Percentiles rank a stretch among this genome's conserved stretches.
These are phyloP conservation scores for Panicum miliaceum DNA, from an alignment of 176 grass and related monocot species.

Conservation along the genomic window DNA sequence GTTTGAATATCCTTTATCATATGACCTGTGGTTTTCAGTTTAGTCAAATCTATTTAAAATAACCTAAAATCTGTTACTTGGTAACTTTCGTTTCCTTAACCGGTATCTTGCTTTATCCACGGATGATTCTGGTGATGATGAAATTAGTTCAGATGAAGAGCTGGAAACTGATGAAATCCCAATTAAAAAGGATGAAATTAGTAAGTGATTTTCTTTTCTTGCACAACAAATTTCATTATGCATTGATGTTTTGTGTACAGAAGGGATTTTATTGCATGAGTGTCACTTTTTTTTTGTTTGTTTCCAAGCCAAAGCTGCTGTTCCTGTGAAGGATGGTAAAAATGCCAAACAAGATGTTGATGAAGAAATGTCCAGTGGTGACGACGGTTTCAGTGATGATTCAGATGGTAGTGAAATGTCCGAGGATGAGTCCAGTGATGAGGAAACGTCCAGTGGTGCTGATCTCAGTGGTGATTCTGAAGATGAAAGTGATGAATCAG, in stretches of 20 bases:
- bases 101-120: conserved; percentile 3
- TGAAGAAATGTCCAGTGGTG: conserved; percentile 16
- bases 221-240: background rate
- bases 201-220: conserved; percentile 28
- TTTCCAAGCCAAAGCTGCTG: conserved; percentile 13
- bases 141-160: conserved; percentile 48
- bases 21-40: background rate
- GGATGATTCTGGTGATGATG: conserved; percentile 17
- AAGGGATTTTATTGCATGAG: background rate
- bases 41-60: background rate
- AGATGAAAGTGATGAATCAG: conserved; percentile 26
- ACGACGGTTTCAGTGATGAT: conserved; percentile 38
- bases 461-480: conserved; percentile 19
- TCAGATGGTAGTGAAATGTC: conserved; percentile 31
- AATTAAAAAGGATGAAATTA: background rate
- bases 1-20: conserved; percentile 59
- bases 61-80: background rate
- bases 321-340: background rate
- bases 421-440: conserved; percentile 49
- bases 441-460: conserved; percentile 9
- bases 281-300: conserved; percentile 1
- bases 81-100: conserved; percentile 39
- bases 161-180: conserved; percentile 7
- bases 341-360: conserved; percentile 24
- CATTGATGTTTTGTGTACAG: conserved; percentile 6